These are phyloP conservation scores for Neolentinus lepideus DNA, from an alignment of 1,284 basidiomycete genomes.

Conservation along the genomic window DNA sequence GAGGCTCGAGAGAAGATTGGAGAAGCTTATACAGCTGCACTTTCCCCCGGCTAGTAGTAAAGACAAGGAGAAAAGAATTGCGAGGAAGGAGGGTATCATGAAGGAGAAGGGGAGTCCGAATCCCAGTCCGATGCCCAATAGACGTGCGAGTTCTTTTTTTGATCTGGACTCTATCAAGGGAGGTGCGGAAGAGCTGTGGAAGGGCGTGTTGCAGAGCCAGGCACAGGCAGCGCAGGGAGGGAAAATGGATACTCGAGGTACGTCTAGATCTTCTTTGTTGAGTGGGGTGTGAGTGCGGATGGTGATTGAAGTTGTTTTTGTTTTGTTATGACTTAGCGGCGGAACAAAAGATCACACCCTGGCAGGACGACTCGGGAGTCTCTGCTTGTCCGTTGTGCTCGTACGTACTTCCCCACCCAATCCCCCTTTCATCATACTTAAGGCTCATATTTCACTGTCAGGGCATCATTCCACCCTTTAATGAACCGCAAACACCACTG, in stretches of 20 bases:
- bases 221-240: conserved; percentile 25
- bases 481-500: conserved; percentile 97
- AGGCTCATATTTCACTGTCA: conserved; percentile 19
- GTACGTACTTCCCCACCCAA: conserved; percentile 44
- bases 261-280: conserved; percentile 11
- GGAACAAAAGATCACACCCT: conserved; percentile 92
- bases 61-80: conserved; percentile 16
- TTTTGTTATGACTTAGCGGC: conserved; percentile 42
- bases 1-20: conserved; percentile 73
- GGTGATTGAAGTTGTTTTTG: conserved; percentile 7
- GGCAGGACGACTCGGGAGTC: conserved; percentile 80
- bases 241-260: conserved; percentile 56
- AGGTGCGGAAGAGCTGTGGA: conserved; percentile 58
- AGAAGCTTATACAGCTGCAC: conserved; percentile 81
- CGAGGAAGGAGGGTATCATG: no score
- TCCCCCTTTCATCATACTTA: no score
- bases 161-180: conserved; percentile 51
- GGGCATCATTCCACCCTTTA: conserved; percentile 80
- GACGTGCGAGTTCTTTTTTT: conserved; percentile 60
- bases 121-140: conserved; percentile 4
- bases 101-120: no score
- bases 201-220: conserved; percentile 42
- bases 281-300: background rate
- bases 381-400: conserved; percentile 81
- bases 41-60: conserved; percentile 42